Base-by-base conservation (phyloP, 495 filamentous ascomycete genomes). In the Geoglossum glabrum region DNA sequence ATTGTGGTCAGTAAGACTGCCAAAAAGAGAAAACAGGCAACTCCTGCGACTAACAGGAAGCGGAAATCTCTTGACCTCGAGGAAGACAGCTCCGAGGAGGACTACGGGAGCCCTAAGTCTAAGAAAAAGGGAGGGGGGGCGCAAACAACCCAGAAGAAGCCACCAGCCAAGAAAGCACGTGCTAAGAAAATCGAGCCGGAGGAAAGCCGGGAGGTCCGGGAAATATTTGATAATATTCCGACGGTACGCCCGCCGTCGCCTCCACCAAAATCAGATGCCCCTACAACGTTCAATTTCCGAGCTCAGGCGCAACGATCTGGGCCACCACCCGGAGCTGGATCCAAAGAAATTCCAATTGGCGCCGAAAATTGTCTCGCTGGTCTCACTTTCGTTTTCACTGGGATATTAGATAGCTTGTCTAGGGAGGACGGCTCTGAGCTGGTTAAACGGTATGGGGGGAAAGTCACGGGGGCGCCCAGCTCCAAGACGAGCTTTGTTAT, bases 331-430 rank as follows among this genome's bases (percentile, higher is more conserved):
- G 76, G 75, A 49, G 74, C 79, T 36, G 83, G 77, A 25, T 72
- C 76, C 15, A 78, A 73, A 57, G 86, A 89, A n/a, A 70, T 92
- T 55, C 92, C 92, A 11, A 74, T 76, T 28, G 92, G 92, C 8
- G 83, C 80, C 55, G 86, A 92, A 17, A 90, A 96, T 62, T 99
- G 92, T 66, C 76, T 99, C 54, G 81, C 86, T 46, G 93, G 92
- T n/a, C 72, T 97, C 59, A 81, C 81, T 0, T 99, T 99, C 63
- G 92, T 99, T n/a, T 99, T 99, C 61, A 97, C 92, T 15, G 92
- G 92, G 25, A 71, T 95, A 21, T 73, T 95, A 31, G 77, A 85
- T 38, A 82, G 76, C 0, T 72, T 96, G 50, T 83, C 81, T 27
- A 80, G 92, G 56, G 85, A 89, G n/a, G 87, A 93, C 58, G 93